Evolutionary conservation across 2,329 filamentous ascomycete species (phyloP).

Genomic region (Scedosporium boydii): DNA sequence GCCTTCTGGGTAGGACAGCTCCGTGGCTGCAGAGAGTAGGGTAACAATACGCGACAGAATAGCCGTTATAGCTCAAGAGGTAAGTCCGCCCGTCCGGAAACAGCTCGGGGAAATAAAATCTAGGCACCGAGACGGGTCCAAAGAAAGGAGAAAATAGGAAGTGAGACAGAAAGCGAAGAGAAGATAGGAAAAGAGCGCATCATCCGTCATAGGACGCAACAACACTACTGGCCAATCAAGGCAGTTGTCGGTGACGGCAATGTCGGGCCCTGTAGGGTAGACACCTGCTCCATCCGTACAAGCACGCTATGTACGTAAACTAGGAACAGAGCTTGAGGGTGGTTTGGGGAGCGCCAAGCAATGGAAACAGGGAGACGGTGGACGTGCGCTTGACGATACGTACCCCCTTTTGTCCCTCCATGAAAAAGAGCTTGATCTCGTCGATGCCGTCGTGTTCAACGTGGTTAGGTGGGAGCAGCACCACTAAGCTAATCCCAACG

Average conservation of each 20-base stretch:
- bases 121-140: neutral
- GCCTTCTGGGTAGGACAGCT: no score
- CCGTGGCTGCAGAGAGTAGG: no score
- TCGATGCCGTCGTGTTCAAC: neutral
- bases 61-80: neutral
- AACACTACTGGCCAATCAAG: no score
- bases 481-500: neutral
- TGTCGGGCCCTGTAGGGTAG: neutral
- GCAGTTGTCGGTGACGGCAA: neutral
- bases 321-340: no score
- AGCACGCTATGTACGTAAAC: no score
- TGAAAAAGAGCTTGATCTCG: neutral
- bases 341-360: neutral
- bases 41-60: no score
- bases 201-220: neutral
- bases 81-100: neutral
- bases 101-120: constrained; percentile 1
- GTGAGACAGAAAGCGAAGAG: neutral
- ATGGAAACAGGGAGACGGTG: neutral
- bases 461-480: neutral
- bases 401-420: no score
- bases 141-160: neutral
- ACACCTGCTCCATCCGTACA: no score
- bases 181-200: neutral
- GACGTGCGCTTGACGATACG: neutral